Conservation (phyloP, 148 eudicot species). For the Nepenthes mirabilis region DNA sequence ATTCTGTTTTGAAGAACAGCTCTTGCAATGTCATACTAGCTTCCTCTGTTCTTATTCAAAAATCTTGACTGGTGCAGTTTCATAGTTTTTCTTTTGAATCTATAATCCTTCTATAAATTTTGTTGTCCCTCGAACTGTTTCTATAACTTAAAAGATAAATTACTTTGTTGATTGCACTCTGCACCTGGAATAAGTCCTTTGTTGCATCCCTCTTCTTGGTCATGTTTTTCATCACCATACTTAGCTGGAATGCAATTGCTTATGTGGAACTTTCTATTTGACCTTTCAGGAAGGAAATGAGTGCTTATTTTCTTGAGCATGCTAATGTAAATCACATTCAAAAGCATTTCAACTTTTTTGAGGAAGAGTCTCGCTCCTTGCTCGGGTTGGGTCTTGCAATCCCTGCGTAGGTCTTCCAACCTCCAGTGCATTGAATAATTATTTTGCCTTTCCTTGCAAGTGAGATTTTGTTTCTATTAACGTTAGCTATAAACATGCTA, state of each 20-base stretch:
- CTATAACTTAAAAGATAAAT: no score
- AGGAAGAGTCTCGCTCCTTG: conserved; percentile 82
- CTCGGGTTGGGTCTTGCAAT: conserved; percentile 80
- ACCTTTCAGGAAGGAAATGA: conserved; percentile 90
- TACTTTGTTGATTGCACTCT: neutral
- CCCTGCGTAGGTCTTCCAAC: conserved; percentile 77
- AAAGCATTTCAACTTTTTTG: conserved; percentile 81
- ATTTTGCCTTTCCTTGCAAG: conserved; percentile 1
- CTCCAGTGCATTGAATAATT: conserved; percentile 1
- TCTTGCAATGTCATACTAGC: no score
- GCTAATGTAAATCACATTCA: conserved; percentile 77
- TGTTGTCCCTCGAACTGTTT: no score
- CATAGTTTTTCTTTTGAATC: no score
- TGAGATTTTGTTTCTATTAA: conserved; percentile 14
- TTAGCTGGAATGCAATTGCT: conserved; percentile 1
- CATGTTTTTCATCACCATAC: conserved; percentile 1
- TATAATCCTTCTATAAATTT: no score
- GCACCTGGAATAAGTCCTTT: neutral
- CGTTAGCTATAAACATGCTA: conserved; percentile 33
- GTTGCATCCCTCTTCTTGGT: conserved; percentile 2
- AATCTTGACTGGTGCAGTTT: no score
- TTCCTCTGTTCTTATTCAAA: no score
- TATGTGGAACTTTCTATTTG: conserved; percentile 2
- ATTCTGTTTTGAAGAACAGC: no score
- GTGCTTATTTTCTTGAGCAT: conserved; percentile 89